phyloP scores from a whole-genome alignment of 306 rosid species.

The Fragaria nilgerrensis region DNA sequence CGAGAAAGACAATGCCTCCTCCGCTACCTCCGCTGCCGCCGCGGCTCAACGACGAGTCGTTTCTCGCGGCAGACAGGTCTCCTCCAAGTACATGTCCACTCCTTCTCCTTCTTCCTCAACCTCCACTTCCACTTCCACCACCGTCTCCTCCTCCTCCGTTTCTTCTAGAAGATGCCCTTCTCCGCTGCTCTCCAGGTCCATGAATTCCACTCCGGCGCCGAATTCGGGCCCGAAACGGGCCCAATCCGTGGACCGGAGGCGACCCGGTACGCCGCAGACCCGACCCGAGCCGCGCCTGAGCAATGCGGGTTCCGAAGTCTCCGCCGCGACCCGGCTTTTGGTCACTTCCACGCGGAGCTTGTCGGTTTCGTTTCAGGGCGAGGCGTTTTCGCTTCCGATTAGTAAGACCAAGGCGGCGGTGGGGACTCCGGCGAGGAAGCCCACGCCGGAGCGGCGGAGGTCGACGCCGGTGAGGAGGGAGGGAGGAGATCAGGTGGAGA shows the following conservation, averaged over 20 bases:
- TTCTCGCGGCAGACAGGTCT: constrained; percentile 72
- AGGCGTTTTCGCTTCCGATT: constrained; percentile 90
- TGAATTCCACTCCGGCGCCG: constrained; percentile 61
- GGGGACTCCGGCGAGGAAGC: constrained; percentile 51
- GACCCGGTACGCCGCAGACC: constrained; percentile 50
- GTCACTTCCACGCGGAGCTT: constrained; percentile 92
- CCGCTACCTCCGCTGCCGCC: constrained; percentile 11
- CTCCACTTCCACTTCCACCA: constrained; percentile 33
- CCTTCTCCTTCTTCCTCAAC: constrained; percentile 73
- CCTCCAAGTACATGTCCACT: constrained; percentile 96
- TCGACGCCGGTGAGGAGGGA: constrained; percentile 59
- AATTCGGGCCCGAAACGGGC: constrained; percentile 63
- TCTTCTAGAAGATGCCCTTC: constrained; percentile 84
- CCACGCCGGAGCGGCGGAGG: constrained; percentile 90
- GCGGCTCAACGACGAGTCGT: constrained; percentile 50
- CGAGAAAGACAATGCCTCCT: constrained; percentile 59
- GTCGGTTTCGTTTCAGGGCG: constrained; percentile 97
- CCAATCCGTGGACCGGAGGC: constrained; percentile 82
- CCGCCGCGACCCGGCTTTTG: constrained; percentile 77
- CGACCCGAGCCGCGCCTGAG: constrained; percentile 43
- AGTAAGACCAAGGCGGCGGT: constrained; percentile 77
- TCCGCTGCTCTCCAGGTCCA: constrained; percentile 81
- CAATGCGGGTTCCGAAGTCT: constrained; percentile 47
- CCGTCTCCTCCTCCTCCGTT: constrained; percentile 43
- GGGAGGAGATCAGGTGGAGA: constrained; percentile 79